Base-by-base conservation (phyloP, 129 eudicot species). In the Lactuca sativa region DNA sequence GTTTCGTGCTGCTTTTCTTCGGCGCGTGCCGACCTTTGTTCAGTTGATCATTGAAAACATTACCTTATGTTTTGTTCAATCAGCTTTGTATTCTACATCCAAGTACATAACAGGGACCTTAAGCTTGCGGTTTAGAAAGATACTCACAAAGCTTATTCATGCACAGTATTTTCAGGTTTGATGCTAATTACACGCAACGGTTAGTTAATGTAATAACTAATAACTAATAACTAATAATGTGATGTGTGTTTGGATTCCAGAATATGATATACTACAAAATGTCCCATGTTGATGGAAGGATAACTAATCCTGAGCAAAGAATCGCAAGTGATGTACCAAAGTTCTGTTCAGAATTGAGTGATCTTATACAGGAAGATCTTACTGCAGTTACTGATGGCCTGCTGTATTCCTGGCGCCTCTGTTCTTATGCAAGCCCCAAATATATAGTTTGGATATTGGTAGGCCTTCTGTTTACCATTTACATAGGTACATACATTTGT, bases 381-480 rank as follows among this genome's bases (percentile, higher is more conserved):
- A 84, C 78, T 57, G 99, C 97, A 63, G 96, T 95, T 73, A 82
- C 96, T 36, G 99, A 95, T 81, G 99, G 93, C 49, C 61, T 95
- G 56, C 85, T 90, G 32, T 95, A 95, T 74, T 83, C 97, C 8
- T 95, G 99, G 99, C 99, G 99, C 67, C 78, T 95, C 32, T 95
- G 99, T 80, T 95, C 99, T 57, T 95, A 95, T 82, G 99, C 99
- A 34, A 95, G 99, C 76, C 99, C 99, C 4, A 95, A 95, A 78
- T 95, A 95, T 81, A 74, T 95, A 57, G 72, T 95, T 49, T 95
- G 99, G 99, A 95, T 95, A 56, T 75, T 95, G 99, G 99, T 90
- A 87, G 72, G 31, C 44, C 74, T 78, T 25, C 58, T 9, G 5
- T 65, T 65, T 21, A 3, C 6, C 6, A 12, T 21, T 21, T 34